Base-by-base conservation (phyloP, 2,329 filamentous ascomycete species). In the Nakataea oryzae region DNA sequence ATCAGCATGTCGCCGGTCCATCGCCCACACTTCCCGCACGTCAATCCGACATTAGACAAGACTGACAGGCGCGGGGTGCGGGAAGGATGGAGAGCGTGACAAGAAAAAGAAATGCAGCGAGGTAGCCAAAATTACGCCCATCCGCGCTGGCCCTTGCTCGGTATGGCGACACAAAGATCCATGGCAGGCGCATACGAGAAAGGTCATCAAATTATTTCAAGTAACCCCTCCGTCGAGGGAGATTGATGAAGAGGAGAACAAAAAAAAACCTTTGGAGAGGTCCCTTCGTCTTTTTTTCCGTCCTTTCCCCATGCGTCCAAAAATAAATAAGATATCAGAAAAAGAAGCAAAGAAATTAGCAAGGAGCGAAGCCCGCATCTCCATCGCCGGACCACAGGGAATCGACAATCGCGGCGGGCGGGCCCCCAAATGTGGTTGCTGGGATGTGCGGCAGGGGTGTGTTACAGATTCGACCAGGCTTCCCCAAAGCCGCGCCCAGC, bases 401-500 rank as follows among this genome's bases (percentile, higher is more conserved):
- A 58, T 34, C 30, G 57, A 30, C 14, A 58, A 58, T 58, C 34
- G 57, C 24, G 28, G 34, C 26, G 57, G 57, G 34, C 29, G n/a
- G 21, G n/a, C 28, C 57, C 34, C 34, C 21, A n/a, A n/a, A 11
- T 12, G 29, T 30, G 57, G 24, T 29, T 26, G 57, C 34, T 58
- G 57, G 57, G 57, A 34, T 58, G 32, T 26, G 24, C 29, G 26
- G 24, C 57, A 58, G 57, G 57, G 57, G 57, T 58, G 29, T 58
- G 57, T 58, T 58, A 34, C 29, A 58, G 57, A 34, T 58, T 58
- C 34, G 57, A 58, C 57, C 30, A 58, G 57, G 57, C 34, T 58
- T 34, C 57, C 57, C 57, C 30, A 58, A 41, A 26, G 57, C 29
- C 57, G 21, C 28, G 29, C 26, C 26, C 57, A 58, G 17, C 57